phyloP scores from a whole-genome alignment of 495 filamentous ascomycete genomes.

The Parathielavia appendiculata region DNA sequence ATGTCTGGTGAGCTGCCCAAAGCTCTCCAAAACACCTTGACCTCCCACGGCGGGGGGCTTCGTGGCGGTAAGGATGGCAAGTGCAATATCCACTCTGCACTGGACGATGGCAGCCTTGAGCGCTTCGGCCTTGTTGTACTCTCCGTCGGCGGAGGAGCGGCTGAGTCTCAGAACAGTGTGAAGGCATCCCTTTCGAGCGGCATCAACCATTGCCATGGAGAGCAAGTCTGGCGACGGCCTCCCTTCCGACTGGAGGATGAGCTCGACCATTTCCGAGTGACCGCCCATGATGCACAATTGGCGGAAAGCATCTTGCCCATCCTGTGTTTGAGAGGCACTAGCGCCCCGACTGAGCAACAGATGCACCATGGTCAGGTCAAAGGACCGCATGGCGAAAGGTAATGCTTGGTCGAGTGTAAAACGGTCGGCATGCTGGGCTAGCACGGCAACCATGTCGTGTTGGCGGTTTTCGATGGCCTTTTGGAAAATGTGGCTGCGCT shows the following conservation, averaged over 20 bases:
- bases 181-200: constrained; percentile 39
- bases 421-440: constrained; percentile 40
- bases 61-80: constrained; percentile 42
- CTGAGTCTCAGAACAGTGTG: constrained; percentile 42
- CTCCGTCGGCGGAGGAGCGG: constrained; percentile 41
- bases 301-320: constrained; percentile 43
- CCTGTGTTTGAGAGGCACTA: constrained; percentile 33
- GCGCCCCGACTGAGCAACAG: constrained; percentile 42
- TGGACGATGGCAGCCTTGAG: constrained; percentile 38
- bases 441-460: constrained; percentile 44
- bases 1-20: constrained; percentile 36
- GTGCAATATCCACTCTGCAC: constrained; percentile 40
- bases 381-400: constrained; percentile 37
- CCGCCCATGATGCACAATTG: constrained; percentile 38
- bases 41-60: constrained; percentile 35
- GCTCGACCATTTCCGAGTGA: constrained; percentile 36
- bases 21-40: constrained; percentile 38
- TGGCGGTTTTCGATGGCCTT: constrained; percentile 44
- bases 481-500: constrained; percentile 41
- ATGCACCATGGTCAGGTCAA: constrained; percentile 33
- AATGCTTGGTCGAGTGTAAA: constrained; percentile 37
- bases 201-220: constrained; percentile 43
- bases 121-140: constrained; percentile 42
- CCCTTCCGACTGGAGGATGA: constrained; percentile 42
- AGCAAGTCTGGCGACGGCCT: constrained; percentile 32